Conservation (phyloP, 371 early-diverging fungal species). For the Lichtheimia ornata region DNA sequence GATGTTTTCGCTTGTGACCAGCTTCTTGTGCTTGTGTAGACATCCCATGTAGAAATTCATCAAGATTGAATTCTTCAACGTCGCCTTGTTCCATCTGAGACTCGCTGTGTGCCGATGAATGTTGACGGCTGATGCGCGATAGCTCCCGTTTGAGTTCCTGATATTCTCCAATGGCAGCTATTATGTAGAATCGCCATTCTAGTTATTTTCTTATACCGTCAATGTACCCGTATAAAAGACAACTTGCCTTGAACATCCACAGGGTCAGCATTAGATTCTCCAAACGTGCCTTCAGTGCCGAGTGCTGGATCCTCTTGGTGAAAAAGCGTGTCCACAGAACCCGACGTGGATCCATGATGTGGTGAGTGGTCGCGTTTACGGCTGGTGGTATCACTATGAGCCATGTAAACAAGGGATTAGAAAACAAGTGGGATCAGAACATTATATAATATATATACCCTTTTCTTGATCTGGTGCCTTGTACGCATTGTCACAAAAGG, state of each 20-base stretch:
- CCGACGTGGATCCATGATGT: no score
- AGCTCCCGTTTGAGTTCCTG: constrained; percentile 19
- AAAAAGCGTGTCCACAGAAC: no score
- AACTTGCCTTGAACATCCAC: constrained; percentile 17
- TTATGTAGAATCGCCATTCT: neutral
- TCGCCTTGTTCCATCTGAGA: constrained; percentile 30
- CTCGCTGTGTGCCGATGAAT: neutral
- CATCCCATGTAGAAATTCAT: constrained; percentile 32
- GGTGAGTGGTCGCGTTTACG: no score
- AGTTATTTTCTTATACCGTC: no score
- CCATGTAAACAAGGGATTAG: no score
- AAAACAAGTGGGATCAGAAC: no score
- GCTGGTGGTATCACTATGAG: no score
- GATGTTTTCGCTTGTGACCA: constrained; percentile 31
- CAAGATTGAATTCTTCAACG: constrained; percentile 36
- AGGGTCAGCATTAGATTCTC: constrained; percentile 18
- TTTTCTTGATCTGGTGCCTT: no score
- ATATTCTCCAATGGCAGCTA: constrained; percentile 20
- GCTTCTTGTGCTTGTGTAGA: constrained; percentile 12
- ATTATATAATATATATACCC: no score
- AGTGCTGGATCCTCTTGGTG: no score
- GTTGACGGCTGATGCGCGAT: constrained; percentile 9
- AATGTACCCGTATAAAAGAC: neutral
- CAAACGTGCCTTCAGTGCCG: constrained; percentile 12
- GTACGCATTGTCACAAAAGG: no score